Percentiles rank a stretch among this genome's conserved stretches.
Conservation (phyloP, 805 yeast genomes). For the Monosporozyma unispora region DNA sequence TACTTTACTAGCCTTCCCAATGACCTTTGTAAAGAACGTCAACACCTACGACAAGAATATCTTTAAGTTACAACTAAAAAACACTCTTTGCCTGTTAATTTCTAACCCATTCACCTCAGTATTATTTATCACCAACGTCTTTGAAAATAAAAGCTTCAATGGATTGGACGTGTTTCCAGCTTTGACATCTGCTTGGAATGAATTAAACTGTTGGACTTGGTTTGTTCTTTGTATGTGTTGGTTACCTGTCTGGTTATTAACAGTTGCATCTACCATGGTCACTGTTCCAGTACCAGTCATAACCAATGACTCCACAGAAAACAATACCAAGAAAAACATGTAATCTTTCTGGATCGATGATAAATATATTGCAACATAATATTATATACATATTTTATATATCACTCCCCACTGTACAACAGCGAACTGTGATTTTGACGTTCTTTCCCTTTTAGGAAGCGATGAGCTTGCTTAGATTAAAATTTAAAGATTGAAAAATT, state of each 20-base stretch:
- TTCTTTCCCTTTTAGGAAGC: neutral
- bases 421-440: too few species aligned
- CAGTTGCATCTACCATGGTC: constrained; percentile 22
- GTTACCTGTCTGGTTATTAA: constrained; percentile 70
- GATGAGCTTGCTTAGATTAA: neutral
- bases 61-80: constrained; percentile 12
- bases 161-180: constrained; percentile 38
- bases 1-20: constrained; percentile 66
- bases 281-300: neutral
- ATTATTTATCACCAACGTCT: constrained; percentile 25
- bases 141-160: constrained; percentile 28
- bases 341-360: too few species aligned
- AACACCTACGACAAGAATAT: constrained; percentile 3
- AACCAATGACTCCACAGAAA: neutral
- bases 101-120: constrained; percentile 46
- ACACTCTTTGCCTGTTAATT: constrained; percentile 31
- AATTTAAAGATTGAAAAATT: neutral
- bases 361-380: too few species aligned
- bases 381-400: too few species aligned
- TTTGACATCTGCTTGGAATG: constrained; percentile 54
- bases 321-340: constrained; percentile 1
- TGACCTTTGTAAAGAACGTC: constrained; percentile 43
- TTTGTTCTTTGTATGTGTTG: constrained; percentile 62
- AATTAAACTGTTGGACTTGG: constrained; percentile 82
- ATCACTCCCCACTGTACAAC: too few species aligned